These are phyloP conservation scores for Cyclanthera cordifolia DNA, from an alignment of 306 rosid genomes.

Conservation along the genomic window DNA sequence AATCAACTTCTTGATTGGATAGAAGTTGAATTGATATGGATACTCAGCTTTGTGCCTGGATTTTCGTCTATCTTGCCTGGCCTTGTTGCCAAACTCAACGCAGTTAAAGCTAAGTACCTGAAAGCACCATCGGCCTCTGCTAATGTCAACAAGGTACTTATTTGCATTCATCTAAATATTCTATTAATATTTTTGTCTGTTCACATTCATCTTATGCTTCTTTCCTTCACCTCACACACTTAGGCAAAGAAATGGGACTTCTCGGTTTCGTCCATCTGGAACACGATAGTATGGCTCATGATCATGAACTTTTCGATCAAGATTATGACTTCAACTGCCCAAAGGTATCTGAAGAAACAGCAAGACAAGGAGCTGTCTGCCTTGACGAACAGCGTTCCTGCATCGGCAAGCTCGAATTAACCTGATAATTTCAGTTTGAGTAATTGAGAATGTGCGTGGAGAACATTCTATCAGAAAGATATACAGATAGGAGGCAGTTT, in stretches of 20 bases:
- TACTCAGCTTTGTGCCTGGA: conserved; percentile 74
- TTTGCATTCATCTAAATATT: background rate
- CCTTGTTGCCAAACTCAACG: conserved; percentile 43
- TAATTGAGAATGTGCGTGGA: background rate
- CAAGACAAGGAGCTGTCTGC: conserved; percentile 47
- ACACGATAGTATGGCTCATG: conserved; percentile 91
- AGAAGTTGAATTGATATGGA: conserved; percentile 78
- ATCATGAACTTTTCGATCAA: conserved; percentile 74
- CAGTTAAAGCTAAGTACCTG: conserved; percentile 65
- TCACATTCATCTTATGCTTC: background rate
- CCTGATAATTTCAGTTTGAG: background rate
- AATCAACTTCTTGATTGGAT: conserved; percentile 95
- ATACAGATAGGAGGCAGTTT: conserved; percentile 23
- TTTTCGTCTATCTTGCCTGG: conserved; percentile 49
- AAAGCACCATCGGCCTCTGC: conserved; percentile 37
- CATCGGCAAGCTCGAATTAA: conserved; percentile 5
- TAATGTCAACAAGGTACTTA: conserved; percentile 51
- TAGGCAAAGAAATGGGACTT: conserved; percentile 88
- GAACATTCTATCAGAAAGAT: conserved; percentile 26
- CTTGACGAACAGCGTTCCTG: conserved; percentile 18
- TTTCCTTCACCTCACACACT: background rate
- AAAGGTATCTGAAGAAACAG: conserved; percentile 60
- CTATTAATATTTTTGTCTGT: background rate
- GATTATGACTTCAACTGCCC: conserved; percentile 86
- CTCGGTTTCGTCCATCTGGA: conserved; percentile 74